Evolutionary conservation across 805 yeast species (phyloP), one percentile per base, ranked within the genome.

Genomic region (Kluyveromyces dobzhanskii): DNA sequence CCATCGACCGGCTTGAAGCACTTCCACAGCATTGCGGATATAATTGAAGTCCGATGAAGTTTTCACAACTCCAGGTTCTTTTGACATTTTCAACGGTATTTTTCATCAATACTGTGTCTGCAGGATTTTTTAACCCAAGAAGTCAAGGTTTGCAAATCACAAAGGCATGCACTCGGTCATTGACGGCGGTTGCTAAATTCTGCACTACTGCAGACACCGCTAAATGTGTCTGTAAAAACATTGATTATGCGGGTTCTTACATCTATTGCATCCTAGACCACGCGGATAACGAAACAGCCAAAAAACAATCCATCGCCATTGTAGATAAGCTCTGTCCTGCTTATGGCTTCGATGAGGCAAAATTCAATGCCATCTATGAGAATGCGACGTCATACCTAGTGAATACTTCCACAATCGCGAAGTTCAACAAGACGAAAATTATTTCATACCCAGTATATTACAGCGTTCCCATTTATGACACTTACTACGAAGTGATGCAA

Each of bases 341-440:
- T n/a, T 48, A 51, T 10, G 55, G 67, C 37, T 66, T 74, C 6
- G 47, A 45, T 26, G 60, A 53, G 7, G 8, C 13, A 39, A 21
- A 35, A 25, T 18, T 46, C 38, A 38, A 26, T 24, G 24, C 43
- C 30, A 7, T 51, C 26, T 54, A 42, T 32, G 19, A 41, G 11
- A 60, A 60, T 43, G 61, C 62, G 3, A 49, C 63, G 3, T 32
- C 39, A 3, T 44, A 48, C 13, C 25, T 45, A 38, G 53, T 60
- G 9, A 57, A 64, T 39, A 54, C 58, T 24, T 14, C 24, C n/a
- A 17, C 23, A 13, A 39, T 47, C 21, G 49, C 54, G 0, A 65
- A 59, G 25, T 70, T 61, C 50, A 64, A 65, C 47, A 43, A 46
- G 6, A 49, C 64, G 2, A 41, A 49, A 35, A 27, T 53, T 12